Conservation (phyloP, 2,329 filamentous ascomycete genomes). For the Aspergillus ochraceoroseus region DNA sequence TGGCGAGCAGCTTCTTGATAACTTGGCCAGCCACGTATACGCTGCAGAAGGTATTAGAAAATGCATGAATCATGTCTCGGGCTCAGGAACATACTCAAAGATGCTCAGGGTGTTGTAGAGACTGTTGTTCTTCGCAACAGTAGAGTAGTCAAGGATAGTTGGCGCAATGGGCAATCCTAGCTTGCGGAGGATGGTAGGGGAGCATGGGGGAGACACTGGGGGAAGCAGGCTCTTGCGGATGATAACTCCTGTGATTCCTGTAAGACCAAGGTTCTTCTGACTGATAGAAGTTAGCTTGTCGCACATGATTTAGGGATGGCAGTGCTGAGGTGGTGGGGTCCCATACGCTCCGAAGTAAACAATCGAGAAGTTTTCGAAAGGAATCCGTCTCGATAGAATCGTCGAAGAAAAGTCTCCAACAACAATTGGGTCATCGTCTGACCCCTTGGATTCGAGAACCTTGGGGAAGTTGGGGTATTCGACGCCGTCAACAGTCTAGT, state of each 20-base stretch:
- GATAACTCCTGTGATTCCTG: conserved; percentile 81
- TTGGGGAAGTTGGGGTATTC: conserved; percentile 75
- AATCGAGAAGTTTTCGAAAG: conserved; percentile 54
- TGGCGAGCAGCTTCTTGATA: conserved; percentile 66
- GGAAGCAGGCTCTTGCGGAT: conserved; percentile 76
- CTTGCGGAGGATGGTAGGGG: conserved; percentile 63
- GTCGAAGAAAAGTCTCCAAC: conserved; percentile 94
- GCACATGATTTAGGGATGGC: no score
- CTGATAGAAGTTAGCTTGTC: conserved; percentile 31
- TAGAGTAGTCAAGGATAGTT: conserved; percentile 75
- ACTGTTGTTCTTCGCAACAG: conserved; percentile 85
- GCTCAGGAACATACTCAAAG: conserved; percentile 49
- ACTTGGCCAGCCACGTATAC: conserved; percentile 88
- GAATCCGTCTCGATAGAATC: conserved; percentile 66
- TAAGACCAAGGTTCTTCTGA: conserved; percentile 86
- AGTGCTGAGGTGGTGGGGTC: neutral
- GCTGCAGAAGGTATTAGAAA: conserved; percentile 44
- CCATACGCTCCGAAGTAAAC: conserved; percentile 64
- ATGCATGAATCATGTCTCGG: neutral
- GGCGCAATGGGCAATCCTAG: conserved; percentile 58
- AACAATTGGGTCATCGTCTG: conserved; percentile 63
- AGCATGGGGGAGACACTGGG: conserved; percentile 60
- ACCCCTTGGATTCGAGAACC: conserved; percentile 52
- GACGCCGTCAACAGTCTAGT: conserved; percentile 66
- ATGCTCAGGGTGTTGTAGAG: conserved; percentile 95